Evolutionary conservation across 2,329 filamentous ascomycete genomes (phyloP), one percentile per base, ranked within the genome.

Genomic region (Colletotrichum melonis): DNA sequence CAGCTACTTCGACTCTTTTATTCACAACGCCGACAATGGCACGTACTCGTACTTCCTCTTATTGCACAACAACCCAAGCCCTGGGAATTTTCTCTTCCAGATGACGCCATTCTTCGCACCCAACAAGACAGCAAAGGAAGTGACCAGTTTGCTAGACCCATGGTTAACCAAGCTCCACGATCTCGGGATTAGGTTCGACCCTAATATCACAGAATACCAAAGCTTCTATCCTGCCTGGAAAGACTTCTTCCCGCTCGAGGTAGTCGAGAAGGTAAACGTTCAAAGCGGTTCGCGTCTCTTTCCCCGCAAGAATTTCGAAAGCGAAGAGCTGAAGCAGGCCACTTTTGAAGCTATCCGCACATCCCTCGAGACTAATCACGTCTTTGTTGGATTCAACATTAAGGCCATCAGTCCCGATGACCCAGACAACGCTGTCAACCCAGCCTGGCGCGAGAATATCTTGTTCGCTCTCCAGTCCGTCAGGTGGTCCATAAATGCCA

Each of bases 401-500:
- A 68, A 72, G n/a, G 63, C 46, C 22, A 49, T n/a, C 22, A 68
- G 69, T 28, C 64, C 57, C 4, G 69, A 72, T 11, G 19, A 79
- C 26, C 67, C 79, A 6, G 77, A 79, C 52, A 84, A 82, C 24
- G 80, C 83, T 4, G 78, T 83, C 22, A 83, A 84, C 60, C 86
- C 85, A 1, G 86, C 86, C 0, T 88, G 86, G 86, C 80, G 87
- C 24, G 80, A 81, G 0, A 81, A 82, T 8, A 77, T 79, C 24
- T 76, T 84, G 76, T 81, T 81, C 63, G 76, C 76, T 52, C 83
- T 84, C 73, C 74, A 76, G 73, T 65, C 62, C 1, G 66, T 57
- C 9, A 28, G 56, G 5, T 74, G 74, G 74, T 62, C 67, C 6
- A 19, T 35, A 7, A 55, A 68, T 28, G 71, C 73, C 14, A 69